These are phyloP conservation scores for Posidonia australis DNA, from an alignment of 106 monocot genomes.

Conservation along the genomic window DNA sequence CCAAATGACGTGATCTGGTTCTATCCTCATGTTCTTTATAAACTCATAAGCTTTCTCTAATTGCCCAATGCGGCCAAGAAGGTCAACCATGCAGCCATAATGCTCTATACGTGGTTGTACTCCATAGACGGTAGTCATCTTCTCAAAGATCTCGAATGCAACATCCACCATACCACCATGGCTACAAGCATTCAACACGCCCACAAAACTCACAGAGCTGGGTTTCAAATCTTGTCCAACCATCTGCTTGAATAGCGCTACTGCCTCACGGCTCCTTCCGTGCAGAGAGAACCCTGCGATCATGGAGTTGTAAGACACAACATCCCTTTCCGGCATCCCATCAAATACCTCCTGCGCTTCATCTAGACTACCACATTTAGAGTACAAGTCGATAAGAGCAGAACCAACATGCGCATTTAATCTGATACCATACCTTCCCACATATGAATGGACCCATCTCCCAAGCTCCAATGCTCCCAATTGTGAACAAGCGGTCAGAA, in stretches of 20 bases:
- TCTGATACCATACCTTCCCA: slow-evolving; percentile 13
- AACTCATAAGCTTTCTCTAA: slow-evolving; percentile 32
- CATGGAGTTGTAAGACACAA: slow-evolving; percentile 43
- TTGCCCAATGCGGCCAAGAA: slow-evolving; percentile 28
- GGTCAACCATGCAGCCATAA: slow-evolving; percentile 44
- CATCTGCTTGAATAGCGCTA: slow-evolving; percentile 26
- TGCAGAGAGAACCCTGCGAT: slow-evolving; percentile 36
- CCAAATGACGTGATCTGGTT: slow-evolving; percentile 48
- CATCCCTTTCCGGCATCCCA: slow-evolving; percentile 19
- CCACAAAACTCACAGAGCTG: slow-evolving; percentile 15
- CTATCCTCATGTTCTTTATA: slow-evolving; percentile 25
- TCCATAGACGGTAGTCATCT: slow-evolving; percentile 15
- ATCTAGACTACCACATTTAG: slow-evolving; percentile 34
- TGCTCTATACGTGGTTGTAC: slow-evolving; percentile 33
- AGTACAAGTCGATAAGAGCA: slow-evolving; percentile 46
- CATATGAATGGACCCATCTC: slow-evolving; percentile 48
- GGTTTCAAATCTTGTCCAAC: slow-evolving; percentile 15
- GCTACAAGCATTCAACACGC: slow-evolving; percentile 38
- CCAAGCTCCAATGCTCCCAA: slow-evolving; percentile 50
- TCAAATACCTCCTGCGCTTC: slow-evolving; percentile 29
- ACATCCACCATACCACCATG: slow-evolving; percentile 29
- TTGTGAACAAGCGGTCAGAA: slow-evolving; percentile 45
- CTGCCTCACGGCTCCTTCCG: slow-evolving; percentile 30
- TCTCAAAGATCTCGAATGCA: slow-evolving; percentile 29
- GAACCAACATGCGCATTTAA: slow-evolving; percentile 19